A percentile compares a stretch with the other conserved stretches of the same genome.
Conservation (phyloP, 176 grass and related monocot genomes). For the Eragrostis nindensis region DNA sequence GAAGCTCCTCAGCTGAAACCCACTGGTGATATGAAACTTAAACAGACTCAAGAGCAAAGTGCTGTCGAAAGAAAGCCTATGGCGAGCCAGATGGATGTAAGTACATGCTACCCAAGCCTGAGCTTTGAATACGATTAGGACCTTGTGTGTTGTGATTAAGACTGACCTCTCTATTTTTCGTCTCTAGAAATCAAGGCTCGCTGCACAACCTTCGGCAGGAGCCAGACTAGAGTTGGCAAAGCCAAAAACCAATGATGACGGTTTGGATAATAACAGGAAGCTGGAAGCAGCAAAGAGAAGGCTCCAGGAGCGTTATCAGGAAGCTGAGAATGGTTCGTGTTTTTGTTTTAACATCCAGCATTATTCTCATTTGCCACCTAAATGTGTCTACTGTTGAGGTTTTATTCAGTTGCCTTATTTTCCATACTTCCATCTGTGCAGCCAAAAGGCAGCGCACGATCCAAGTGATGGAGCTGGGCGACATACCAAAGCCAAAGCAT, state of each 20-base stretch:
- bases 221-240: conserved; percentile 50
- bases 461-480: conserved; percentile 76
- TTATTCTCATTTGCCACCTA: not conserved
- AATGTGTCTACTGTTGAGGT: conserved; percentile 16
- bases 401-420: conserved; percentile 9
- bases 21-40: conserved; percentile 40
- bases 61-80: conserved; percentile 55
- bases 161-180: conserved; percentile 43
- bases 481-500: conserved; percentile 75
- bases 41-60: conserved; percentile 30
- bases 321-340: conserved; percentile 86
- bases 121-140: conserved; percentile 17
- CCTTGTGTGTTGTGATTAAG: not conserved
- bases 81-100: conserved; percentile 61
- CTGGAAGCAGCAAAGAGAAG: conserved; percentile 81
- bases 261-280: conserved; percentile 59
- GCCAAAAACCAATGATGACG: conserved; percentile 52
- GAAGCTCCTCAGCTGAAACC: conserved; percentile 48
- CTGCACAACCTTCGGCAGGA: conserved; percentile 48
- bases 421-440: conserved; percentile 45
- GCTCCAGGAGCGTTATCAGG: conserved; percentile 92
- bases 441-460: conserved; percentile 87
- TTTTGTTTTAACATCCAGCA: not conserved
- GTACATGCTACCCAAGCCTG: conserved; percentile 40
- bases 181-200: conserved; percentile 58